Base-by-base conservation (phyloP, 139 green algal species). In the Trebouxia sp. region DNA sequence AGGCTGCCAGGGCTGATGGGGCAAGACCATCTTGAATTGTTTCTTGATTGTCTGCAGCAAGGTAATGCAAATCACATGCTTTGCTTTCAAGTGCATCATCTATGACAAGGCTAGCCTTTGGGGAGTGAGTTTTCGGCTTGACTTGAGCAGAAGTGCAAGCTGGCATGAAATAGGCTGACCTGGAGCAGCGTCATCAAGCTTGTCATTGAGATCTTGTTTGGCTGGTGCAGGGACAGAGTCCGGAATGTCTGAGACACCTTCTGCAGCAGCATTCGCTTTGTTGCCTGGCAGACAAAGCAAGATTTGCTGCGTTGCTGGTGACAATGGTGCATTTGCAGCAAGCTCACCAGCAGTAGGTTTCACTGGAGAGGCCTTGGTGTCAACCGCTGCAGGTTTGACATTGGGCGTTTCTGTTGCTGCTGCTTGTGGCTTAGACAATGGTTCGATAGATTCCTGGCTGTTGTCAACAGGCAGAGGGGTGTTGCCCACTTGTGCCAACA, bases 101-200 rank as follows among this genome's bases (percentile, higher is more conserved):
- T n/a, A n/a, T n/a, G n/a, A n/a, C n/a, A n/a, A n/a, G n/a, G n/a
- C n/a, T n/a, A n/a, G n/a, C n/a, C n/a, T n/a, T n/a, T n/a, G n/a
- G n/a, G n/a, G n/a, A n/a, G n/a, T n/a, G n/a, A n/a, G n/a, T n/a
- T n/a, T n/a, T n/a, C n/a, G n/a, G n/a, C n/a, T 20, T n/a, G 24
- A 65, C 37, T n/a, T 35, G n/a, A 66, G n/a, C 26, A 39, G 55
- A 11, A 35, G 15, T 11, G n/a, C 1, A 39, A 28, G n/a, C 11
- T 4, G 15, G 26, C 55, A 66, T 0, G n/a, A 14, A 39, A n/a
- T n/a, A 66, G 1, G 20, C 53, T 6, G 8, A 72, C 62, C 62
- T 72, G 62, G 62, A 45, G 62, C 62, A 45, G 62, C 62, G 43
- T 72, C 62, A 72, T 72, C 62, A 9, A 72, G 32, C 62, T 72